Evolutionary conservation across 208 protist species (phyloP).

Genomic region (Crithidia fasciculata): DNA sequence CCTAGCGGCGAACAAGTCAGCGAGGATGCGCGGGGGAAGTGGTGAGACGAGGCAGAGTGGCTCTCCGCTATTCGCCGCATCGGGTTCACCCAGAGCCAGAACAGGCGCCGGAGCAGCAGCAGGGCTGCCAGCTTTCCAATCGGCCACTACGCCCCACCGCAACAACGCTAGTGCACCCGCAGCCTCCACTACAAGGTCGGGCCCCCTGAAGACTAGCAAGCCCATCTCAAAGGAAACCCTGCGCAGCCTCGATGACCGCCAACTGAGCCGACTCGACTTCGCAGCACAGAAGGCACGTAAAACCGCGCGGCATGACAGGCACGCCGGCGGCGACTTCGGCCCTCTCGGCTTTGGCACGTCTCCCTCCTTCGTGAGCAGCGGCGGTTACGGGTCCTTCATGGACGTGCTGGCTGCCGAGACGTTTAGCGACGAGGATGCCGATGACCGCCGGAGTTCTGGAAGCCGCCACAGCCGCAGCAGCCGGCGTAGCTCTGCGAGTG

Average conservation of each 20-base stretch:
- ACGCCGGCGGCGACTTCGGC: neutral
- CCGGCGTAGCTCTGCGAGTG: too few species aligned
- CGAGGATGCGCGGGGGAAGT: too few species aligned
- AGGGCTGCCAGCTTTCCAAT: too few species aligned
- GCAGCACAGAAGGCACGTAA: conserved; percentile 11
- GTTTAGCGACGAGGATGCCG: neutral
- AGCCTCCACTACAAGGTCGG: neutral
- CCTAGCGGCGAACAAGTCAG: too few species aligned
- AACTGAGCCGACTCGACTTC: conserved; percentile 15
- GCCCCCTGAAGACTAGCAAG: neutral
- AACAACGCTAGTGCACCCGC: neutral
- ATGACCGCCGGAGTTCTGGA: neutral
- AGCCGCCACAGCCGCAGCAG: neutral
- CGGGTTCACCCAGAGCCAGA: too few species aligned
- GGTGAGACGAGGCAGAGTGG: too few species aligned
- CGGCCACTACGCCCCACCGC: too few species aligned
- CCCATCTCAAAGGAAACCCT: conserved; percentile 21
- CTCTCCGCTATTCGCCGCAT: too few species aligned
- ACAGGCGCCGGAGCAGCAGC: too few species aligned
- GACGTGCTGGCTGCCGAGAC: neutral
- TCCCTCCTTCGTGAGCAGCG: conserved; percentile 5
- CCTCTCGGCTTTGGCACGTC: neutral
- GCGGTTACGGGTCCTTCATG: conserved; percentile 25
- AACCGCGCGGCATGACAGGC: neutral
- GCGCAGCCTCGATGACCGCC: neutral